These are phyloP conservation scores for Centella asiatica DNA, from an alignment of 129 eudicot species.

Conservation along the genomic window DNA sequence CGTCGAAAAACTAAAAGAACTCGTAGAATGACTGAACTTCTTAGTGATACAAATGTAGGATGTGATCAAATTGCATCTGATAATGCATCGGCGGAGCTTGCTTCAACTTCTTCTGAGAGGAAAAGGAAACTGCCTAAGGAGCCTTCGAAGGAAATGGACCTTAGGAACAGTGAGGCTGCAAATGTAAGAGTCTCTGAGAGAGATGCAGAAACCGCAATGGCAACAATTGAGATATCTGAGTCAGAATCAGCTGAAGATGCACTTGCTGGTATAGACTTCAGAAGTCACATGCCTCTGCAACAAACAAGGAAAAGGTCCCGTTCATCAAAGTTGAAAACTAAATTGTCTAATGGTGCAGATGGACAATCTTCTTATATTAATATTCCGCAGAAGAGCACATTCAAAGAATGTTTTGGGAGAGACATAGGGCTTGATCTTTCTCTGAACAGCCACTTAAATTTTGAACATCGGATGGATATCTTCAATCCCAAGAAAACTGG, in stretches of 20 bases:
- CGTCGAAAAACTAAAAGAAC: slow-evolving; percentile 46
- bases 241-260: slow-evolving; percentile 26
- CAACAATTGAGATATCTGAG: slow-evolving; percentile 18
- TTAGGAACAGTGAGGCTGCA: slow-evolving; percentile 16
- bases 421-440: slow-evolving; percentile 45
- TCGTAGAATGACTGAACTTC: slow-evolving; percentile 56
- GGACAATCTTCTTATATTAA: slow-evolving; percentile 1
- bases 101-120: slow-evolving; percentile 16
- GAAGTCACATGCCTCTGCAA: slow-evolving; percentile 25
- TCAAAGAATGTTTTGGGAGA: slow-evolving; percentile 22
- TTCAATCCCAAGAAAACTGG: slow-evolving; percentile 10
- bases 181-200: slow-evolving; percentile 21
- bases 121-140: slow-evolving; percentile 38
- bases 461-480: slow-evolving; percentile 8
- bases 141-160: slow-evolving; percentile 17
- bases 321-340: slow-evolving; percentile 22
- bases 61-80: slow-evolving; percentile 20
- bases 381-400: slow-evolving; percentile 10
- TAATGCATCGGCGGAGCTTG: slow-evolving; percentile 12
- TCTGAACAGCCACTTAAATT: slow-evolving; percentile 27
- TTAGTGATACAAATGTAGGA: slow-evolving; percentile 26
- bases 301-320: slow-evolving; percentile 25
- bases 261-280: slow-evolving; percentile 19
- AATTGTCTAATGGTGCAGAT: slow-evolving; percentile 18
- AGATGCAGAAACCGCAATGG: slow-evolving; percentile 9